Base-by-base conservation (phyloP, 2,329 filamentous ascomycete genomes). In the Aspergillus intermedius region DNA sequence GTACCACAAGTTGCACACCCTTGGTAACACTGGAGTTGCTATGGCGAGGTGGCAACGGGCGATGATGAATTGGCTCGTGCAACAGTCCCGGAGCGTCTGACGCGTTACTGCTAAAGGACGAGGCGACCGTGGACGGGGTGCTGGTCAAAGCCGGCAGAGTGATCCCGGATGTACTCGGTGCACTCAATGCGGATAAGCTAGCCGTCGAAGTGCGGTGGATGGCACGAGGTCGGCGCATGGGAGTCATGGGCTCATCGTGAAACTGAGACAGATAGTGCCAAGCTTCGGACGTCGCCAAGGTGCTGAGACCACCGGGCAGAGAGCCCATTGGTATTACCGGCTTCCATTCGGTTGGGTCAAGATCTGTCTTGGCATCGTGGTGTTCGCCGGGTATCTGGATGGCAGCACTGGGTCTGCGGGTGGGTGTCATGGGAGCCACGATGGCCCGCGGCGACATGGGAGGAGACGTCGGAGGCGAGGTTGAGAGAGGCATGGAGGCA, bases 321-420 rank as follows among this genome's bases (percentile, higher is more conserved):
- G 49, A 44, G 37, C 57, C 54, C 48, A 48, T 54, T 32, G 49
- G 50, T 72, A 71, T 66, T 60, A 72, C 67, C 19, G 73, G 73
- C 63, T 75, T 75, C 73, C 73, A 75, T 64, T 75, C 72, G 44
- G 71, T 72, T 46, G 73, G 73, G 60, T 75, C 73, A 52, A 72
- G 68, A 73, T 75, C 73, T 55, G 70, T 60, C 46, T 65, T 68
- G 64, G 56, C 57, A 43, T 68, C 60, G 51, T 72, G 66, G 41
- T 61, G 43, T 49, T 68, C 60, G 49, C 57, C 47, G 41, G 68
- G 64, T 73, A 74, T 74, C 63, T 68, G 62, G 54, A 60, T 40
- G 17, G 9, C 15, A 40, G 53, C 46, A 55, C 28, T 7, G 59
- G 56, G 43, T 60, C 54, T 12, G 58, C 39, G 7, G 59, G 68